These are phyloP conservation scores for Chionographis japonica DNA, from an alignment of 106 monocot species.

Conservation along the genomic window DNA sequence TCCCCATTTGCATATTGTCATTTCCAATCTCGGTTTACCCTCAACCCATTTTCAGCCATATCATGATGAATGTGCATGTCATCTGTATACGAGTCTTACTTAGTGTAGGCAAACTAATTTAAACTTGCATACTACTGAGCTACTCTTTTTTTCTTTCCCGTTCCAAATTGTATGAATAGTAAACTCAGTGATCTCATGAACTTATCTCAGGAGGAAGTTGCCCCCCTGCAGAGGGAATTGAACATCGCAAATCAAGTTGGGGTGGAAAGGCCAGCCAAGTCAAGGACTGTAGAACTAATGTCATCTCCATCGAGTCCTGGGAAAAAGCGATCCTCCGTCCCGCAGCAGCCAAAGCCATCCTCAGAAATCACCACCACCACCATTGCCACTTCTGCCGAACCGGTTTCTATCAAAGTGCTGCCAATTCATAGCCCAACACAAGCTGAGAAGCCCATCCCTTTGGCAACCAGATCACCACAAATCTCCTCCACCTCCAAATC, in stretches of 20 bases:
- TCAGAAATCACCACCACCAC: constrained; percentile 6
- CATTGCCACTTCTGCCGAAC: not conserved
- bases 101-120: too few species aligned
- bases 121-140: too few species aligned
- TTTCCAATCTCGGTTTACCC: too few species aligned
- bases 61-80: too few species aligned
- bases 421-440: constrained; percentile 1
- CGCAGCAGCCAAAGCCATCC: constrained; percentile 19
- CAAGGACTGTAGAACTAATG: constrained; percentile 20
- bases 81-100: too few species aligned
- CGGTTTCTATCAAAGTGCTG: not conserved
- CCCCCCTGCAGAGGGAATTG: constrained; percentile 23
- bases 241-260: constrained; percentile 33
- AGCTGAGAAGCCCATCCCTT: constrained; percentile 2
- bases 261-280: constrained; percentile 19
- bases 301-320: constrained; percentile 27
- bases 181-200: too few species aligned
- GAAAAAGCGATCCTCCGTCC: constrained; percentile 16
- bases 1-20: too few species aligned
- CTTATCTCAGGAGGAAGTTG: constrained; percentile 27
- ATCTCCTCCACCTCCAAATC: constrained; percentile 19
- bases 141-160: too few species aligned
- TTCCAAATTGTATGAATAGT: too few species aligned
- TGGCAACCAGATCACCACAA: constrained; percentile 15
- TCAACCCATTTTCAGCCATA: too few species aligned